Percentiles rank a stretch among this genome's conserved stretches.
Evolutionary conservation across 257 asterid species (phyloP).

Genomic region (Craterostigma plantagineum): DNA sequence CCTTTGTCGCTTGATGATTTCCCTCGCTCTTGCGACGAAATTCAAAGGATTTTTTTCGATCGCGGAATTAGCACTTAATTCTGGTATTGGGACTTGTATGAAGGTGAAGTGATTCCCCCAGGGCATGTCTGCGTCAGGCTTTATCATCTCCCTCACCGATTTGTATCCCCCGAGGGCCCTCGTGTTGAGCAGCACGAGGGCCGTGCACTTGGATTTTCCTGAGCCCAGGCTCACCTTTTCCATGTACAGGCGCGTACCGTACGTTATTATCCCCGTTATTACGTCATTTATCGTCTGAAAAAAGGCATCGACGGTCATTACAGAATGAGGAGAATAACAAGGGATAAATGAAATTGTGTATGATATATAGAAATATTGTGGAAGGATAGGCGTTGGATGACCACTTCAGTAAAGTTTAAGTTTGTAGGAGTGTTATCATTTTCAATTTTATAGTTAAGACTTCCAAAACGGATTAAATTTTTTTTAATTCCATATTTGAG

Average conservation of each 20-base stretch:
- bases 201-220: conserved; percentile 18
- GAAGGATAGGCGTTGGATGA: no score
- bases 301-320: no score
- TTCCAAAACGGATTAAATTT: no score
- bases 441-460: no score
- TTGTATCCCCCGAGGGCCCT: conserved; percentile 42
- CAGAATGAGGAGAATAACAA: no score
- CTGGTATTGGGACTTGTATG: conserved; percentile 30
- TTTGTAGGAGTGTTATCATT: no score
- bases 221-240: conserved; percentile 14
- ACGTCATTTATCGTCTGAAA: conserved; percentile 55
- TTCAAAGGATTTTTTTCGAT: conserved; percentile 28
- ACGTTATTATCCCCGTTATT: conserved; percentile 28
- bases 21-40: conserved; percentile 26
- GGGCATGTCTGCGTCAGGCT: conserved; percentile 30
- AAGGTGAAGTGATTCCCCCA: conserved; percentile 71
- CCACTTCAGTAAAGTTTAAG: no score
- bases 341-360: no score
- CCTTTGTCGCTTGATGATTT: conserved; percentile 26
- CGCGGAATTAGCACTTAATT: conserved; percentile 8
- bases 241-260: conserved; percentile 53
- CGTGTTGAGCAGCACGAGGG: conserved; percentile 44
- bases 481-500: no score
- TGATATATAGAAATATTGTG: no score
- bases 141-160: conserved; percentile 44